phyloP scores from a whole-genome alignment of 371 early-diverging fungal species.

The Actinomortierella wolfii region DNA sequence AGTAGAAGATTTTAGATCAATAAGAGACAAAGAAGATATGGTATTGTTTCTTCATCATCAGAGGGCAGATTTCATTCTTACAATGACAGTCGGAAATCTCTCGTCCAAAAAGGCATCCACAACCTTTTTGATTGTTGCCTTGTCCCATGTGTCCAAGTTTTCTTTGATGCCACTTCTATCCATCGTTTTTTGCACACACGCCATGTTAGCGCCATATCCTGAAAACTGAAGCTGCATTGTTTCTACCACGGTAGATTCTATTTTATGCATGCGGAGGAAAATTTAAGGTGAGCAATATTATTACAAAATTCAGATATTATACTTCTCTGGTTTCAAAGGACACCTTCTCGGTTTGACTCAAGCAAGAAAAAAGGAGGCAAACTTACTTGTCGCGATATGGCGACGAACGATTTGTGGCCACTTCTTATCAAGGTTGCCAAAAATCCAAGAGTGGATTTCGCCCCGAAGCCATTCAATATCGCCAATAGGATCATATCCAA shows the following conservation, averaged over 20 bases:
- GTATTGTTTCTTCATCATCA: too few relatives aligned
- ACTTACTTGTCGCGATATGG: constrained; percentile 59
- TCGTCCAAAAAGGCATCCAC: constrained; percentile 74
- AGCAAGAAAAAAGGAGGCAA: not conserved
- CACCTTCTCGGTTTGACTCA: too few relatives aligned
- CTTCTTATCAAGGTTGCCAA: constrained; percentile 66
- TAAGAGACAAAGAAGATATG: not conserved
- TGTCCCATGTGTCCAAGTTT: constrained; percentile 67
- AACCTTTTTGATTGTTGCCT: constrained; percentile 55
- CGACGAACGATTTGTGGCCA: constrained; percentile 72
- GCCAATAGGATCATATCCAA: constrained; percentile 80
- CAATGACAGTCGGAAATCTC: constrained; percentile 80
- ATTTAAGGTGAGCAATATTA: too few relatives aligned
- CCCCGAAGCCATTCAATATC: constrained; percentile 80
- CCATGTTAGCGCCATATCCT: constrained; percentile 69
- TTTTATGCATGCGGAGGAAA: too few relatives aligned
- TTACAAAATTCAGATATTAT: too few relatives aligned
- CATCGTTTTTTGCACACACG: constrained; percentile 56
- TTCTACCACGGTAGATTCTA: constrained; percentile 38
- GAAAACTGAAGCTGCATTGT: constrained; percentile 64
- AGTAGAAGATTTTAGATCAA: not conserved
- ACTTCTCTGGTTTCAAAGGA: too few relatives aligned
- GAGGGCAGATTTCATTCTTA: constrained; percentile 14
- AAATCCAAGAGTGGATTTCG: constrained; percentile 79
- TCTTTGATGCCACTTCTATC: constrained; percentile 59